Base-by-base conservation (phyloP, 768 basidiomycete species). In the Amanita muscaria region DNA sequence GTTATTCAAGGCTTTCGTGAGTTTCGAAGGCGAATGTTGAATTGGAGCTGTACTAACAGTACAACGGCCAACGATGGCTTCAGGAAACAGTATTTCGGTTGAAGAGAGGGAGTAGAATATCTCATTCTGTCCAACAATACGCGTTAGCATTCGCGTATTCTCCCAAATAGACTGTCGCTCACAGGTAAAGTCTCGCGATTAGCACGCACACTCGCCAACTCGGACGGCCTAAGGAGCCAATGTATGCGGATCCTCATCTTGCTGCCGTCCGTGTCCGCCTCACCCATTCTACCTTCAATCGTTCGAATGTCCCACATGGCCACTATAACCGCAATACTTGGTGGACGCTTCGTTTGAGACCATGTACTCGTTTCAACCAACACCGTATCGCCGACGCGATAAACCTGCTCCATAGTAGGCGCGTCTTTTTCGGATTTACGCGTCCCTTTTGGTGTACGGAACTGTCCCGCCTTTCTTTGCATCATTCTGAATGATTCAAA, bases 211-310 rank as follows among this genome's bases (percentile, higher is more conserved):
- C 63, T 62, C 5, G 84, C 72, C 47, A 88, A 63, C 56, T 88
- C 78, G 0, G 64, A 60, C 1, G 83, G 84, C 24, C 77, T 64
- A 49, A 84, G 62, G 53, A 88, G 89, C 86, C 85, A 89, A 52
- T 87, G 86, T 18, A 88, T 61, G 21, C 74, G 70, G 18, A 83
- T 60, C 44, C 74, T 68, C 67, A 80, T 77, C 39, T 64, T 70
- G 29, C 59, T 52, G 2, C 54, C 55, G 18, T 31, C 22, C 22
- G 10, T 3, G 25, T 63, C 59, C 27, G 65, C 59, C 18, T 42
- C 53, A 6, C 51, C 60, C 0, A 56, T 56, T 6, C 61, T 63
- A 37, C 46, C 51, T n/a, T n/a, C n/a, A n/a, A n/a, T n/a, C n/a
- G n/a, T n/a, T 54, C 60, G 52, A 2, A 66, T 63, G 44, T 83